A percentile compares a stretch with the other conserved stretches of the same genome.
Evolutionary conservation across 2,329 filamentous ascomycete genomes (phyloP).

Genomic region (Xylariales sp.): DNA sequence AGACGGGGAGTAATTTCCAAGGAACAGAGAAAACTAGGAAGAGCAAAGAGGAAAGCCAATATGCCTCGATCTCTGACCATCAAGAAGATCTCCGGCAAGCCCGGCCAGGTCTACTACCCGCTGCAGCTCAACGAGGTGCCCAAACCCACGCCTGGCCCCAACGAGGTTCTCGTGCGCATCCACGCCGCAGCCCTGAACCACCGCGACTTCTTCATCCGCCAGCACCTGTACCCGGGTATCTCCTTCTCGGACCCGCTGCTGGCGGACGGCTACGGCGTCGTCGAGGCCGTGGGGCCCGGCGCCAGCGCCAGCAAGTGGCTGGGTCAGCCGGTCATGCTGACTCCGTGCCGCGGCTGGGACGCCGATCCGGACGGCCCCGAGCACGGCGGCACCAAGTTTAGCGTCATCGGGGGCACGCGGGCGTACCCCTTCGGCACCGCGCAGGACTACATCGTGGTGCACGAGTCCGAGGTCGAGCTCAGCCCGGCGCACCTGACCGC

Average conservation of each 20-base stretch:
- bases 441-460: constrained; percentile 67
- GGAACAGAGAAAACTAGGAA: neutral
- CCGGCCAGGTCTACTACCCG: constrained; percentile 85
- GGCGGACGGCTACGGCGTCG: constrained; percentile 75
- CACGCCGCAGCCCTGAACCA: constrained; percentile 85
- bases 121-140: constrained; percentile 58
- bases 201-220: constrained; percentile 90
- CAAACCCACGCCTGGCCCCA: constrained; percentile 57
- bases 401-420: constrained; percentile 66
- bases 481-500: constrained; percentile 68
- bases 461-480: constrained; percentile 68
- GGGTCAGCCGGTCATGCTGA: constrained; percentile 66
- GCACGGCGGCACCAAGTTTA: constrained; percentile 47
- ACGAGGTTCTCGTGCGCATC: constrained; percentile 71
- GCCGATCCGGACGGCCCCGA: constrained; percentile 71
- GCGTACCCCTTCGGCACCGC: constrained; percentile 62
- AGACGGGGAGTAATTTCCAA: neutral
- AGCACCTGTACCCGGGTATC: constrained; percentile 83
- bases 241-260: constrained; percentile 76
- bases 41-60: constrained; percentile 6
- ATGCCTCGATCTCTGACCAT: constrained; percentile 59
- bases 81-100: constrained; percentile 72
- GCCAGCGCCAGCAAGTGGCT: constrained; percentile 42
- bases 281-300: constrained; percentile 58
- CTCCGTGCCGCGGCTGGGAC: constrained; percentile 75